Evolutionary conservation across 495 filamentous ascomycete species (phyloP), one percentile per base, ranked within the genome.

Genomic region (Neurospora hispaniola): DNA sequence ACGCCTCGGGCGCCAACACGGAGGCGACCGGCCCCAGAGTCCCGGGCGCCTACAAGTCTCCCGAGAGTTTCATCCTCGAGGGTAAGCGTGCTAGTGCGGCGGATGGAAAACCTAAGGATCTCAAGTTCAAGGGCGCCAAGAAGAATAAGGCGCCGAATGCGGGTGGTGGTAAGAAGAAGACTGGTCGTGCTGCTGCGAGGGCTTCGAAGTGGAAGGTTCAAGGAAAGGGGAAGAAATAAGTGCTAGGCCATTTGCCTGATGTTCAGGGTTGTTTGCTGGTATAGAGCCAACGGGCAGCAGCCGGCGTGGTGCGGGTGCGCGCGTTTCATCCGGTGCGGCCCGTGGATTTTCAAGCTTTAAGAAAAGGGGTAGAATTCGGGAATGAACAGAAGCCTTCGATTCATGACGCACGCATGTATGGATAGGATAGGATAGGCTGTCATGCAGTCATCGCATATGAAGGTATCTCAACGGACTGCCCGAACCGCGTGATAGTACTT

Each of bases 1-100:
- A 31, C 27, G 54, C 54, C 54, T 31, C 54, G 54, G 54, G 54
- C 54, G 54, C 54, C 27, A 66, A 66, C 23, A 66, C 54, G 54
- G 88, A 66, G 27, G 54, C 54, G 10, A 27, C 48, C 20, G 48
- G 48, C 8, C 48, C 48, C 20, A 59, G 48, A 59, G 48, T 69
- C 4, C 54, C 54, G 5, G 54, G 54, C 12, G 54, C 54, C 27
- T 66, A 66, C 54, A 90, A 85, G 78, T 80, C 83, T 6, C 89
- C 90, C 3, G 89, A 94, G 82, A 83, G 86, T 4, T 86, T 95
- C 74, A 89, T 98, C 10, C 97, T 99, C 80, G 96, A 99, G 80
- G 96, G 96, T 4, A 89, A 92, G 77, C 88, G 96, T 70, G 96
- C 96, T 23, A 93, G 81, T 76, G 89, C 81, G 69, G 89, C 84